Conservation (phyloP, 2,329 filamentous ascomycete species). For the Arachnomyces sp. region DNA sequence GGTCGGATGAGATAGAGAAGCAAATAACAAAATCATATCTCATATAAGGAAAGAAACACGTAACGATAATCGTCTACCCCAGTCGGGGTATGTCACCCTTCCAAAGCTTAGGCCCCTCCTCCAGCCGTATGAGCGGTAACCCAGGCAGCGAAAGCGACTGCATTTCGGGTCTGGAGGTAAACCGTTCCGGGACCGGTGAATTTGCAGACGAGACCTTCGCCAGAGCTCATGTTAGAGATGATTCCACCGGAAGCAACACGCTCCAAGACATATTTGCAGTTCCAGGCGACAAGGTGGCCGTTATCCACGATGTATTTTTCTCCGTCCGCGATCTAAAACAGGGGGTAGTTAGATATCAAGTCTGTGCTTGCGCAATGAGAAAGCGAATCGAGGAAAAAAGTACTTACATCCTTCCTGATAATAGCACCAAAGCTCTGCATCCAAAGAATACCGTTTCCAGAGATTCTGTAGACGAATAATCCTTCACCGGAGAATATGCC, state of each 20-base stretch:
- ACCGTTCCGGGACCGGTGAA: conserved; percentile 86
- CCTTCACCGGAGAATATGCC: conserved; percentile 93
- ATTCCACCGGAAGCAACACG: conserved; percentile 84
- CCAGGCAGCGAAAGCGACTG: conserved; percentile 53
- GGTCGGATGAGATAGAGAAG: no score
- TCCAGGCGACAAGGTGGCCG: conserved; percentile 92
- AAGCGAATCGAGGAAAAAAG: conserved; percentile 1
- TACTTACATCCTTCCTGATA: conserved; percentile 79
- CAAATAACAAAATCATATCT: no score
- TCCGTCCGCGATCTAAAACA: conserved; percentile 41
- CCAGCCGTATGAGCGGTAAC: conserved; percentile 35
- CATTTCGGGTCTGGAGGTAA: conserved; percentile 86
- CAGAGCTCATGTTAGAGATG: conserved; percentile 73
- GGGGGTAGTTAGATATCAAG: background rate
- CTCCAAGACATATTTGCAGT: conserved; percentile 86
- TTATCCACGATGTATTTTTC: conserved; percentile 93
- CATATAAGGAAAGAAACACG: no score
- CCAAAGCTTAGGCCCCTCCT: no score
- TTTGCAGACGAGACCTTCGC: conserved; percentile 87
- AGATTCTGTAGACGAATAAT: conserved; percentile 79
- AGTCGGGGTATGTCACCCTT: no score
- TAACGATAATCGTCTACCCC: no score
- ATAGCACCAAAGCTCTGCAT: conserved; percentile 91
- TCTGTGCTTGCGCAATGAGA: background rate
- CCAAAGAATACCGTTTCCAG: conserved; percentile 74